A percentile compares a stretch with the other conserved stretches of the same genome.
phyloP scores from a whole-genome alignment of 2,329 filamentous ascomycete genomes.

The Myriosclerotinia curreyana region DNA sequence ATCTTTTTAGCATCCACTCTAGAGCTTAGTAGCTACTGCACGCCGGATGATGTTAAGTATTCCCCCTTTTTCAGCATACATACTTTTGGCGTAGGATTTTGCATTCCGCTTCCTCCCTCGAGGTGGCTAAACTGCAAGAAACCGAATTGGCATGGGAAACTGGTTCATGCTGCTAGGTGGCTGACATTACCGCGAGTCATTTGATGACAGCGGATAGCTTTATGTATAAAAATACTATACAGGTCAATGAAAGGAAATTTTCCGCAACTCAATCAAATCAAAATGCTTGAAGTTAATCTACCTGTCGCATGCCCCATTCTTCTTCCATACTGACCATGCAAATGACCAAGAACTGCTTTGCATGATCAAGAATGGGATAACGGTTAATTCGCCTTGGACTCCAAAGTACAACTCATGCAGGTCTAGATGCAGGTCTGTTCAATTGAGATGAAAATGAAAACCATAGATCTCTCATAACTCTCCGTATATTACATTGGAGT shows the following conservation, averaged over 20 bases:
- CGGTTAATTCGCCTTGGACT: background rate
- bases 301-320: slow-evolving; percentile 13
- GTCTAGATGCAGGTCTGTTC: slow-evolving; percentile 17
- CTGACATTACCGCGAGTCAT: slow-evolving; percentile 18
- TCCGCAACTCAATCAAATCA: slow-evolving; percentile 3
- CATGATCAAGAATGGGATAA: slow-evolving; percentile 21
- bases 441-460: slow-evolving; percentile 14
- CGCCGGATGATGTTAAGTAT: slow-evolving; percentile 18
- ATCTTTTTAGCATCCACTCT: slow-evolving; percentile 22
- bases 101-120: background rate
- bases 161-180: slow-evolving; percentile 21
- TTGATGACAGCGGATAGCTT: slow-evolving; percentile 20
- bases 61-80: slow-evolving; percentile 13
- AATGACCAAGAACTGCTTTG: slow-evolving; percentile 13
- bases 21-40: slow-evolving; percentile 23
- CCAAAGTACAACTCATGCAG: slow-evolving; percentile 16
- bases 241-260: slow-evolving; percentile 17
- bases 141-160: slow-evolving; percentile 3
- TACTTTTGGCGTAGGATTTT: background rate
- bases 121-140: slow-evolving; percentile 9
- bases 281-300: slow-evolving; percentile 1
- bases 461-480: slow-evolving; percentile 7
- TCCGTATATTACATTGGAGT: background rate
- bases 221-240: slow-evolving; percentile 14
- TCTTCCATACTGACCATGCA: background rate